A percentile compares a stretch with the other conserved stretches of the same genome.
Evolutionary conservation across 2,329 filamentous ascomycete genomes (phyloP).

Genomic region (Pseudogymnoascus sp.): DNA sequence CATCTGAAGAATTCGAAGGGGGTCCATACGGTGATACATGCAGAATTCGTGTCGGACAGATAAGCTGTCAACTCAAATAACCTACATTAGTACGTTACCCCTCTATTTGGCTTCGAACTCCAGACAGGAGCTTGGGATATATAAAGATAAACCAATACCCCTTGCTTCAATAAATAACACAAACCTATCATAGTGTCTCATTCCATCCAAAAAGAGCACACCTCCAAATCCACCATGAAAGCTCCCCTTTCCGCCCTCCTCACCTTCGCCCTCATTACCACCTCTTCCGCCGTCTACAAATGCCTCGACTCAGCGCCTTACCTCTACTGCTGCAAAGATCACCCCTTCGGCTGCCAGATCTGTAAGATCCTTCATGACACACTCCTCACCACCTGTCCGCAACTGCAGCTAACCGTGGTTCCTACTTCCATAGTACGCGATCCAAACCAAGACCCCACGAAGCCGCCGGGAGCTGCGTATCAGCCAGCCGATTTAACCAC

Average conservation of each 20-base stretch:
- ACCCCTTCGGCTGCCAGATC: background rate
- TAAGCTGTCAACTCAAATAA: constrained; percentile 2
- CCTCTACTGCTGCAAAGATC: background rate
- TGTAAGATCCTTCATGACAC: background rate
- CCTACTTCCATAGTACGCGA: background rate
- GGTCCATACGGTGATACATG: background rate
- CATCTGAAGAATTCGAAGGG: background rate
- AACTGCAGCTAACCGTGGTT: background rate
- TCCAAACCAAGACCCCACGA: background rate
- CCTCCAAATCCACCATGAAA: background rate
- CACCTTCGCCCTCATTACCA: background rate
- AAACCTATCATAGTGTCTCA: background rate
- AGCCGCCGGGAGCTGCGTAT: background rate
- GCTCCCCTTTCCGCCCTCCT: background rate
- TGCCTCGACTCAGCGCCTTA: background rate
- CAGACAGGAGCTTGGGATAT: background rate
- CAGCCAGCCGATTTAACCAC: background rate
- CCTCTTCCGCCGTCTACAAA: background rate
- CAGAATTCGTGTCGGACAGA: background rate
- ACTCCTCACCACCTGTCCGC: too few species aligned
- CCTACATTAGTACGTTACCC: background rate
- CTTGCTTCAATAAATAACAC: background rate
- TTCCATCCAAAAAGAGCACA: background rate
- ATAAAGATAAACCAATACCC: background rate
- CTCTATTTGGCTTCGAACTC: background rate